Conservation (phyloP, 2,329 filamentous ascomycete species). For the Zelopaecilomyces penicillatus region DNA sequence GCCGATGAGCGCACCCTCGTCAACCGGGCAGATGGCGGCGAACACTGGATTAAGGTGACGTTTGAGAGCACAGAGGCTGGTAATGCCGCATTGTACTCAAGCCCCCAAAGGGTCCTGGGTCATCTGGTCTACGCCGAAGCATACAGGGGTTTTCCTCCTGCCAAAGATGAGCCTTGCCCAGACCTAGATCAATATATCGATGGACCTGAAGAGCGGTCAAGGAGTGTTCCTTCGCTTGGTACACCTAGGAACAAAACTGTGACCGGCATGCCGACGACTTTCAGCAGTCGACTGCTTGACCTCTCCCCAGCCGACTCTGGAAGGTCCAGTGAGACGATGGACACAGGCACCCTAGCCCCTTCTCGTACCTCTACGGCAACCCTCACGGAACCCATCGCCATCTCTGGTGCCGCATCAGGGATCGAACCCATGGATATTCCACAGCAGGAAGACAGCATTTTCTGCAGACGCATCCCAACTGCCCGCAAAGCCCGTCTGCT, state of each 20-base stretch:
- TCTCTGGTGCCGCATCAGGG: constrained; percentile 12
- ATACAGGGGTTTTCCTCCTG: constrained; percentile 57
- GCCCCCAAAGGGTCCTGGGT: constrained; percentile 63
- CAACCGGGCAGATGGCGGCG: constrained; percentile 71
- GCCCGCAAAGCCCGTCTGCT: constrained; percentile 58
- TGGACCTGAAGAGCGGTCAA: constrained; percentile 23
- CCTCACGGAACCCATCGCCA: constrained; percentile 25
- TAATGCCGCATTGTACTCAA: constrained; percentile 59
- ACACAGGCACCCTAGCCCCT: constrained; percentile 44
- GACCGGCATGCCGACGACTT: constrained; percentile 25
- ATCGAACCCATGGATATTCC: constrained; percentile 20
- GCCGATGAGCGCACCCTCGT: constrained; percentile 69
- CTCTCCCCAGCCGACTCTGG: constrained; percentile 37
- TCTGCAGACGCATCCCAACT: constrained; percentile 56
- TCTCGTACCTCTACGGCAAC: constrained; percentile 38
- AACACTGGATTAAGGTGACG: constrained; percentile 87
- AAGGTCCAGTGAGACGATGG: constrained; percentile 48
- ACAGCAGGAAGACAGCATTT: constrained; percentile 31
- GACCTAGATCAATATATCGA: constrained; percentile 36
- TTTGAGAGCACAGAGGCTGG: constrained; percentile 68
- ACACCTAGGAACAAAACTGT: constrained; percentile 19
- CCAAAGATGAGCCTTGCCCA: constrained; percentile 54
- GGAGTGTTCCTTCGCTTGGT: constrained; percentile 26
- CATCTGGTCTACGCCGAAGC: constrained; percentile 63
- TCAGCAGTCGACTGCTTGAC: constrained; percentile 30